Evolutionary conservation across 768 basidiomycete genomes (phyloP).

Genomic region (Lactarius tabidus): DNA sequence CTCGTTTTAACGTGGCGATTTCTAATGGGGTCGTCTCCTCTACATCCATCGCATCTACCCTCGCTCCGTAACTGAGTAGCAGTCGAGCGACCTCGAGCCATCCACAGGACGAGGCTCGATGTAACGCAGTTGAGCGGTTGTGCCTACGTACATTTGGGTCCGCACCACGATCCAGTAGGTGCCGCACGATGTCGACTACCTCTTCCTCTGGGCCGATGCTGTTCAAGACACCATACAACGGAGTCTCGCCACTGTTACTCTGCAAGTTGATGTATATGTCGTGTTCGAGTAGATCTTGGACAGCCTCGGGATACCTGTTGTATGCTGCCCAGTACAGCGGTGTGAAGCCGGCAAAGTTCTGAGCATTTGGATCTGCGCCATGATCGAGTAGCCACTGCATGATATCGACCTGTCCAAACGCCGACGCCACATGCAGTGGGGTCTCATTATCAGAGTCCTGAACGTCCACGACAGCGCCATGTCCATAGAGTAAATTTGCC

Average conservation of each 20-base stretch:
- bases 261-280: neutral
- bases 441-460: neutral
- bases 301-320: neutral
- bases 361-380: neutral
- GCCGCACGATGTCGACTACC: neutral
- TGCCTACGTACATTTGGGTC: neutral
- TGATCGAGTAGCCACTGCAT: neutral
- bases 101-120: neutral
- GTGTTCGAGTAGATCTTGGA: neutral
- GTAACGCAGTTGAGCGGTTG: neutral
- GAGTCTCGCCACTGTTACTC: neutral
- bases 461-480: neutral
- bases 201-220: rapidly evolving
- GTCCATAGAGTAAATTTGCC: neutral
- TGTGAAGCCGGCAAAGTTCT: rapidly evolving
- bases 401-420: neutral
- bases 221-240: neutral
- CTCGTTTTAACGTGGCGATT: too few species aligned
- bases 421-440: neutral
- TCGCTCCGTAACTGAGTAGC: neutral
- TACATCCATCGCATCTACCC: too few species aligned
- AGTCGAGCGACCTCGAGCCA: neutral
- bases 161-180: neutral
- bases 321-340: neutral
- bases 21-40: too few species aligned